Base-by-base conservation (phyloP, 2,329 filamentous ascomycete genomes). In the Cercospora sojina region DNA sequence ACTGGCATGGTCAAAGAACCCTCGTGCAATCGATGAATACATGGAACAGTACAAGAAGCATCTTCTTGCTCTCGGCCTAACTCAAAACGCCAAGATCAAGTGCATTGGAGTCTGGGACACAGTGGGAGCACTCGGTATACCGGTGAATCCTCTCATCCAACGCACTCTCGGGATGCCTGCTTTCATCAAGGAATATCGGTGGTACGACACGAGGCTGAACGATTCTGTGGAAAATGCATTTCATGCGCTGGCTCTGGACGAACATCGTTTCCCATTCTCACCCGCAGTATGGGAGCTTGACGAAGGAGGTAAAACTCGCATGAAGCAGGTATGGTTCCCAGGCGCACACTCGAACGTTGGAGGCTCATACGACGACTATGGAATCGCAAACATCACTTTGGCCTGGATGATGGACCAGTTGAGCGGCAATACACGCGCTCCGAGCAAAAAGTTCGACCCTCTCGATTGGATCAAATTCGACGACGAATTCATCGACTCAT, bases 291-390 rank as follows among this genome's bases (percentile, higher is more conserved):
- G 84, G 84, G 72, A 73, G 61, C 66, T 67, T 49, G 70, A 71
- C 27, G 20, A 67, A 59, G 66, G 67, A 12, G 71, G 72, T 43
- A 70, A 65, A 8, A 78, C 76, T 8, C 75, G 78, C 27, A 74
- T 86, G 29, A 78, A 80, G n/a, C 84, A 86, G 72, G 82, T 83
- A 8, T 86, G 85, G 85, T 86, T 86, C 64, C 83, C 84, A 0
- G 85, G 85, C 5, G 80, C 80, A 31, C 85, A 87, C 69, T 79
- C 80, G 7, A 84, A 86, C 64, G 76, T 85, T 5, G 85, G 85
- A 3, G 84, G 84, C 20, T 82, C 83, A 0, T 77, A 77, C 31
- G 67, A 70, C 9, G 77, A 78, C 41, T 72, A 74, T 8, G 74
- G 76, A 5, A 74, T 78, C 16, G 74, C 78, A 5, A 77, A 80